Base-by-base conservation (phyloP, 2,329 filamentous ascomycete species). In the Annulohypoxylon truncatum region DNA sequence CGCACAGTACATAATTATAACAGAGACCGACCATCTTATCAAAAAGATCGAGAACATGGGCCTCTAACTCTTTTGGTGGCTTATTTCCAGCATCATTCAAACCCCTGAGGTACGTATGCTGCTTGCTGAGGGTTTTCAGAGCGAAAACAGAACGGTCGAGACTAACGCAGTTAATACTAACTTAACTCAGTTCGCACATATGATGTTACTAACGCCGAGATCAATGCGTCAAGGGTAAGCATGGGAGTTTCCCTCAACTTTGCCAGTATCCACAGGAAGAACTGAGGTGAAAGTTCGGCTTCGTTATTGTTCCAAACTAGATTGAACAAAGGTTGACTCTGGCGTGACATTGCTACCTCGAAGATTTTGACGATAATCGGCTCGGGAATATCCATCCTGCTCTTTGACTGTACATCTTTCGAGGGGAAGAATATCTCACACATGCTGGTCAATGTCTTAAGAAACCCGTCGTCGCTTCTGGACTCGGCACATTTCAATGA, bases 1-100 rank as follows among this genome's bases (percentile, higher is more conserved):
- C 65, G 9, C 44, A 64, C 40, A 67, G 28, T 10, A 26, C 20
- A 42, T 56, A 54, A 9, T 13, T 26, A 12, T 50, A 47, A 33
- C 65, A 64, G 7, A 26, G 7, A 12, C 46, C 29, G n/a, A 64
- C 61, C 38, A 67, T 60, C 18, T 59, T 58, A 18, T 67, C 56
- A 4, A 67, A 35, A 13, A 48, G 18, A 26, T 24, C 5, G 12
- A 53, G 33, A 9, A 42, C 28, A 2, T 53, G 20, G 10, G 35
- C 20, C 12, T 56, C 24, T 40, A 64, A 31, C 7, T 35, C 31
- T 9, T 47, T 51, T 8, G 55, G 42, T 26, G 31, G 15, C 22
- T 26, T 10, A 20, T 42, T 7, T 28, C 4, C 18, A 18, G 13
- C 35, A 10, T 20, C 6, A 31, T 52, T 40, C 15, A 64, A 28